These are phyloP conservation scores for Brettanomyces nanus DNA, from an alignment of 805 yeast genomes.

Conservation along the genomic window DNA sequence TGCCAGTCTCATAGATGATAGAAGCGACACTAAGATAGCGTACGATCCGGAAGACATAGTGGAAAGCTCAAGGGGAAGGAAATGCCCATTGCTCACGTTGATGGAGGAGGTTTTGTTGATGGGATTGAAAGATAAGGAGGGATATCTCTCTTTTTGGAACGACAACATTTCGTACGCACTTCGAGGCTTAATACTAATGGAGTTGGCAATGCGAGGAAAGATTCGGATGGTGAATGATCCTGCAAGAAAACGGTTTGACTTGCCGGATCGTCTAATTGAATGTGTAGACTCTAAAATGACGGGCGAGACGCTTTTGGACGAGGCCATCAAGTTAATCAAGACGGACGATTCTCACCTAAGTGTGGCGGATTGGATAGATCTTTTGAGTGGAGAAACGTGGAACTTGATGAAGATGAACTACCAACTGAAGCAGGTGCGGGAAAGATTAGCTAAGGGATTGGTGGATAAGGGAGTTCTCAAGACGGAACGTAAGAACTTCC, in stretches of 20 bases:
- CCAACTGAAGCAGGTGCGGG: conserved; percentile 95
- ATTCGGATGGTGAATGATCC: conserved; percentile 89
- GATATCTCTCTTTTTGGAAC: conserved; percentile 95
- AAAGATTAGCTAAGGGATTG: conserved; percentile 89
- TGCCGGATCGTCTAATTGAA: conserved; percentile 80
- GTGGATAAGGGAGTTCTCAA: conserved; percentile 95
- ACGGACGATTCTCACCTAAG: conserved; percentile 69
- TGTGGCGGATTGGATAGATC: conserved; percentile 88
- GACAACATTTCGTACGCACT: conserved; percentile 94
- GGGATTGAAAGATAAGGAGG: conserved; percentile 94
- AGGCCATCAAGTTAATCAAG: conserved; percentile 84
- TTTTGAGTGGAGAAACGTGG: conserved; percentile 95
- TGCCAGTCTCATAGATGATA: conserved; percentile 1
- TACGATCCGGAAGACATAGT: conserved; percentile 61
- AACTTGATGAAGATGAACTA: conserved; percentile 88
- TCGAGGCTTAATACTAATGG: conserved; percentile 88
- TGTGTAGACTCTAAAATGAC: conserved; percentile 81
- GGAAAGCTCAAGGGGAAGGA: conserved; percentile 28
- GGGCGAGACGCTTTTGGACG: conserved; percentile 93
- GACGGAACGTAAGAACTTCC: conserved; percentile 91
- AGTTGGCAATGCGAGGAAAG: conserved; percentile 84
- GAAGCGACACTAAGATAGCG: conserved; percentile 3
- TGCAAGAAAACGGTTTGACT: conserved; percentile 79
- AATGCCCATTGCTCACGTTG: conserved; percentile 69
- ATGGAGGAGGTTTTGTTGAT: conserved; percentile 94